A percentile compares a stretch with the other conserved stretches of the same genome.
phyloP scores from a whole-genome alignment of 2,329 filamentous ascomycete genomes.

The Colletotrichum orbiculare region DNA sequence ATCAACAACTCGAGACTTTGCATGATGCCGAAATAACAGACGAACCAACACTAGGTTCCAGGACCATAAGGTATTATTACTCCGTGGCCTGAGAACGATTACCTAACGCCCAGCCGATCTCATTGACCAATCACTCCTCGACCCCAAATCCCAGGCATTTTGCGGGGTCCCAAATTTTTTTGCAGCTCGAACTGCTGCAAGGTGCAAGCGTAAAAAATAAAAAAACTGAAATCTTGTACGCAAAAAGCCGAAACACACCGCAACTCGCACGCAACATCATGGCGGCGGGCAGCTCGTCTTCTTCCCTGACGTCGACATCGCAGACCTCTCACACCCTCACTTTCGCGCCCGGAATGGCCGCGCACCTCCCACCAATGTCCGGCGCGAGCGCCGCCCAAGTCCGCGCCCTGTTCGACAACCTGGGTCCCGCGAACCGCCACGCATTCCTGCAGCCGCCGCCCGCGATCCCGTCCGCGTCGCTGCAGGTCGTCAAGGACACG shows the following conservation, averaged over 20 bases:
- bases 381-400: conserved; percentile 51
- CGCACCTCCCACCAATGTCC: conserved; percentile 40
- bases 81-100: neutral
- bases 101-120: conserved; percentile 20
- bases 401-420: conserved; percentile 64
- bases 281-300: conserved; percentile 61
- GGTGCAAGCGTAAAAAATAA: conserved; percentile 14
- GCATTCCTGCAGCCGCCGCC: conserved; percentile 80
- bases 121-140: conserved; percentile 30
- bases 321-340: conserved; percentile 72
- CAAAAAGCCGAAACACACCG: conserved; percentile 15
- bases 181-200: conserved; percentile 20
- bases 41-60: neutral
- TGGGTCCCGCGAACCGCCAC: conserved; percentile 72
- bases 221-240: conserved; percentile 35
- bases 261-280: conserved; percentile 25
- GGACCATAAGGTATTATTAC: neutral
- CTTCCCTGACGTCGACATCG: conserved; percentile 65
- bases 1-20: too few relatives aligned
- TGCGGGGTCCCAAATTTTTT: conserved; percentile 36
- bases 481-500: conserved; percentile 81
- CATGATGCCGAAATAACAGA: neutral
- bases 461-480: conserved; percentile 74
- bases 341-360: conserved; percentile 56
- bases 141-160: conserved; percentile 17